These are phyloP conservation scores for Bacidia rubella DNA, from an alignment of 495 filamentous ascomycete genomes.

Conservation along the genomic window DNA sequence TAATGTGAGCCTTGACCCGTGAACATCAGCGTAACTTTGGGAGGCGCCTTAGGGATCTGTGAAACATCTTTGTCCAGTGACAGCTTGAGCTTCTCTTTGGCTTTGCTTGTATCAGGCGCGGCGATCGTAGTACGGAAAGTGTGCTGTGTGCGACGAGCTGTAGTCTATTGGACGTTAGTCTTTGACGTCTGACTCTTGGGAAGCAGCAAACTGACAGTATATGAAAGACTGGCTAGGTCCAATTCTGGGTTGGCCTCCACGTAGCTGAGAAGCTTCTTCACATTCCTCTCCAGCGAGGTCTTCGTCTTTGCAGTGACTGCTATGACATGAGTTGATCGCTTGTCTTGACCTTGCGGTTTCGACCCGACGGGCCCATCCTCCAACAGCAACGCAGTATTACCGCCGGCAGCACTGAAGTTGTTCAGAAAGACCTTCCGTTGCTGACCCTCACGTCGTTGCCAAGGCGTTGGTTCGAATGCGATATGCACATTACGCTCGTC, in stretches of 20 bases:
- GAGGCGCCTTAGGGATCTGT: conserved; percentile 11
- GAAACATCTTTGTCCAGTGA: neutral
- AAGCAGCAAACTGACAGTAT: too few species aligned
- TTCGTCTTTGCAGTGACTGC: conserved; percentile 20
- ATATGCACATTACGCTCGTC: conserved; percentile 39
- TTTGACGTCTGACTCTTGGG: too few species aligned
- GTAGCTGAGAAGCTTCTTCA: conserved; percentile 24
- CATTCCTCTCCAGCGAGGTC: conserved; percentile 23
- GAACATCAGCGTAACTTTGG: conserved; percentile 48
- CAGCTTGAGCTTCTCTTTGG: neutral
- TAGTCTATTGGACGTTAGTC: too few species aligned
- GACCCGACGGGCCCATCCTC: conserved; percentile 26
- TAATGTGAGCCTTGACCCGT: conserved; percentile 60
- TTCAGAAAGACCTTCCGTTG: conserved; percentile 48
- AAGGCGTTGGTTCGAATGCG: conserved; percentile 19
- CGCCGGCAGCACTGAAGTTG: conserved; percentile 53
- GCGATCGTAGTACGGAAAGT: conserved; percentile 32
- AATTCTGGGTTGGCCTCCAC: conserved; percentile 36
- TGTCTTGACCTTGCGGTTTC: conserved; percentile 36
- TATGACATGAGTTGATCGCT: conserved; percentile 26
- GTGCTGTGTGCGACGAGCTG: conserved; percentile 54
- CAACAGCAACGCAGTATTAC: conserved; percentile 39
- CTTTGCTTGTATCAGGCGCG: conserved; percentile 19
- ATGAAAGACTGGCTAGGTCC: conserved; percentile 43
- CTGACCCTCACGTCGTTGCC: conserved; percentile 9